Evolutionary conservation across 2,329 filamentous ascomycete species (phyloP), one percentile per base, ranked within the genome.

Genomic region (Xylariaceae sp.): DNA sequence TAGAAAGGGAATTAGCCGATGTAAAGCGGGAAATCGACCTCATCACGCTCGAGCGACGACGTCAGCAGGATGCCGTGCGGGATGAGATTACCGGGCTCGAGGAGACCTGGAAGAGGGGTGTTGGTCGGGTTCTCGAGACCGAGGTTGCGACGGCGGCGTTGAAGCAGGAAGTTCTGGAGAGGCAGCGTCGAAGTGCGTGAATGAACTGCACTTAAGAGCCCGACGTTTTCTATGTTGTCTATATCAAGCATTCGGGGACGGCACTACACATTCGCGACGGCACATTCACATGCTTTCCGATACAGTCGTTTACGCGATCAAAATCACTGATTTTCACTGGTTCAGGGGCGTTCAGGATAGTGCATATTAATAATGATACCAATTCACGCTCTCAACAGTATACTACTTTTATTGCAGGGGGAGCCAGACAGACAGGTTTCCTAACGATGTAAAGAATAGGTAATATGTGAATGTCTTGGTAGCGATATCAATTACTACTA

Each of bases 121-220:
- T 97, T 1, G 88, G 89, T 2, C 82, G 85, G 61, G 87, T 94
- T 51, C 76, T 97, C 45, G 92, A 97, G 82, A 89, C 90, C 0
- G 90, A 97, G 78, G 81, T 93, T 56, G 94, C 92, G 0, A 88
- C 87, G 8, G 90, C 96, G 75, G 81, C 80, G 53, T 68, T 97
- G 67, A 80, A 85, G 70, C 77, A 78, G 66, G 82, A 89, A 74
- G 83, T 91, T 55, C 70, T 91, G 61, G 84, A 87, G 67, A 80
- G 81, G 71, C 80, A 87, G 73, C 79, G 82, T 67, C 73, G 71
- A 6, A 45, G 8, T 42, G 37, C 37, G 37, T 42, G 37, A 42
- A 42, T 5, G 37, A 13, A 42, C 8, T 5, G 37, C 9, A 10
- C 11, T 3, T 42, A 42, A 7, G 8, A 13, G 11, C 11, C 3